Base-by-base conservation (phyloP, 371 early-diverging fungal species). In the Lichtheimia ornata region DNA sequence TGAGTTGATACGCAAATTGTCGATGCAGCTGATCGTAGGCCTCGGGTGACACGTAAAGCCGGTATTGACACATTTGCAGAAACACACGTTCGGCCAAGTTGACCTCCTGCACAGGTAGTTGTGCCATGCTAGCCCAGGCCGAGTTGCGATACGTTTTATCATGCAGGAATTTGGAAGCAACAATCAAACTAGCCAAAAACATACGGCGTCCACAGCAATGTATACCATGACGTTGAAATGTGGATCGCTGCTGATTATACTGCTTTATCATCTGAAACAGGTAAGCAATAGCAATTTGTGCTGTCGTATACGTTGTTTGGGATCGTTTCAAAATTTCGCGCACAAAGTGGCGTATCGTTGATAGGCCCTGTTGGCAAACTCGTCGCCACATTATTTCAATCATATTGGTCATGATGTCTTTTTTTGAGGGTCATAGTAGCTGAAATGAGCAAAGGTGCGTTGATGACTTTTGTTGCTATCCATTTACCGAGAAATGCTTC, bases 91-190 rank as follows among this genome's bases (percentile, higher is more conserved):
- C 93, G 65, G 90, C 90, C 22, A 80, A 68, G 72, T 88, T 86
- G 62, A 93, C 84, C 74, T 92, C 89, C n/a, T 72, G 50, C 13
- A 88, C 81, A 11, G 88, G 83, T 15, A 92, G 68, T 50, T 87
- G 84, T 25, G 93, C 88, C 40, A 92, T 85, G 69, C 87, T 87
- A 56, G 88, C 85, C 93, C 92, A 92, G 11, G 91, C 89, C 60
- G 84, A 83, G 78, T 91, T 91, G 17, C 91, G 87, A 64, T 88
- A 92, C 30, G 90, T 87, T 63, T 85, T 79, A 65, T 92, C 93
- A 61, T 84, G 85, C 42, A 90, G 85, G 66, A 88, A 92, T 67
- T 92, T 92, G 30, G 88, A 88, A 2, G 92, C 92, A 20, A 89
- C 77, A 24, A 91, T 84, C 14, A 92, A 66, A 6, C 91, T 89